phyloP scores from a whole-genome alignment of 2,329 filamentous ascomycete species.

The Coniochaeta hoffmannii region DNA sequence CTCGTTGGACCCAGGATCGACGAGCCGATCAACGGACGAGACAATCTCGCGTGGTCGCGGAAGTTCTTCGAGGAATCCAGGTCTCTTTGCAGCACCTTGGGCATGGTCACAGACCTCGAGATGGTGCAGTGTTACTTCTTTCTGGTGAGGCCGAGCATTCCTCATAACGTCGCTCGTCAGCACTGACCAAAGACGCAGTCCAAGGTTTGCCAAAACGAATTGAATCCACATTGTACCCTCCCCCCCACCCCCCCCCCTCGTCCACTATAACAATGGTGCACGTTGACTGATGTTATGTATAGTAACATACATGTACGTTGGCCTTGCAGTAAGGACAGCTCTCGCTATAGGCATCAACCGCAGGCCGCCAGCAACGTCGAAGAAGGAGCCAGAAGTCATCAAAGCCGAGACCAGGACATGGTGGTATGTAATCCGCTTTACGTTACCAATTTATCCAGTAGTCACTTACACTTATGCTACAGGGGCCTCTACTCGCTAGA shows the following conservation, averaged over 20 bases:
- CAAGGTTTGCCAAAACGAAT: slow-evolving; percentile 41
- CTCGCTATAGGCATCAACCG: slow-evolving; percentile 40
- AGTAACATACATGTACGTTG: slow-evolving; percentile 39
- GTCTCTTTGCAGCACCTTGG: slow-evolving; percentile 26
- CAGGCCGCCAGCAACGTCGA: slow-evolving; percentile 22
- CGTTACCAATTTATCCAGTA: slow-evolving; percentile 8
- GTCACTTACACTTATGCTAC: not conserved
- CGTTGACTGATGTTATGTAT: not conserved
- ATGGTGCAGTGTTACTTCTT: slow-evolving; percentile 40
- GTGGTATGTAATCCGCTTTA: slow-evolving; percentile 24
- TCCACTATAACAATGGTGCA: not conserved
- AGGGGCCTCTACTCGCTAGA: slow-evolving; percentile 37
- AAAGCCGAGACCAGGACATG: slow-evolving; percentile 34
- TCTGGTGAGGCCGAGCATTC: slow-evolving; percentile 23
- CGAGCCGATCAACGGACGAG: slow-evolving; percentile 31
- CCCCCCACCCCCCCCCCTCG: no score
- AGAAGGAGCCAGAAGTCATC: slow-evolving; percentile 23
- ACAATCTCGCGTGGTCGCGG: slow-evolving; percentile 37
- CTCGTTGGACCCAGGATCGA: slow-evolving; percentile 35
- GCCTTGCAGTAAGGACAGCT: slow-evolving; percentile 37
- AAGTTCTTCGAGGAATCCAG: slow-evolving; percentile 36
- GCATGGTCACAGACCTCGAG: slow-evolving; percentile 36
- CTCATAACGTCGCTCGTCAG: not conserved
- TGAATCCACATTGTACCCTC: slow-evolving; percentile 38
- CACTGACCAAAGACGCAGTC: slow-evolving; percentile 20